Evolutionary conservation across 148 eudicot species (phyloP), one percentile per base, ranked within the genome.

Genomic region (Camellia sinensis): DNA sequence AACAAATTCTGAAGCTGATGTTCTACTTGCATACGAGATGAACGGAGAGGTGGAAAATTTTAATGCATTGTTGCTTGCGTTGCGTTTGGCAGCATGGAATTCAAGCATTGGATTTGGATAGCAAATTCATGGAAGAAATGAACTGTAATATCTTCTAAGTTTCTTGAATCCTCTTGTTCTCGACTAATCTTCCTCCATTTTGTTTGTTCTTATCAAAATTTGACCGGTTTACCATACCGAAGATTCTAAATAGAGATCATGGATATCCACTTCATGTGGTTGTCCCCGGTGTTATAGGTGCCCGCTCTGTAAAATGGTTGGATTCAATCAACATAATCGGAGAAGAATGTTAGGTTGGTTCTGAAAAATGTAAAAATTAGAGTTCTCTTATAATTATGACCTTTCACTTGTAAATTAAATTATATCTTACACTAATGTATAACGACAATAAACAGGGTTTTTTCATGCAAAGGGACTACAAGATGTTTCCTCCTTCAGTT

Each of bases 251-350:
- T 84, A 93, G 99, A 89, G 99, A 95, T 88, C 99, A 95, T 83
- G 99, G 97, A 21, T 95, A 92, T 85, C 99, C 99, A 66, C 68
- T 95, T 85, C 94, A 97, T 66, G 95, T 89, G 14, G 78, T 95
- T 62, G 99, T 95, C 82, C 99, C 99, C 0, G 99, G 99, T 83
- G 91, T 95, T 78, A 95, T 95, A 72, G 99, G 99, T 85, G 99
- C 99, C 45, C 99, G 97, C 80, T 95, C 99, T 81, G 97, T 95
- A 29, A 95, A 93, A 85, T 95, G 99, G 99, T 85, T 95, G 52
- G 95, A 95, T 82, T 93, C 90, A 52, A 88, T 95, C 80, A 91
- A 84, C 84, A 90, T 95, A 79, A 88, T 89, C 81, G 90, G 89
- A 52, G 93, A 93, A 81, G 97, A 92, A 85, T 92, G 92, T 85